Evolutionary conservation across 2,329 filamentous ascomycete genomes (phyloP), one percentile per base, ranked within the genome.

Genomic region (Ophiostoma novo-ulmi): DNA sequence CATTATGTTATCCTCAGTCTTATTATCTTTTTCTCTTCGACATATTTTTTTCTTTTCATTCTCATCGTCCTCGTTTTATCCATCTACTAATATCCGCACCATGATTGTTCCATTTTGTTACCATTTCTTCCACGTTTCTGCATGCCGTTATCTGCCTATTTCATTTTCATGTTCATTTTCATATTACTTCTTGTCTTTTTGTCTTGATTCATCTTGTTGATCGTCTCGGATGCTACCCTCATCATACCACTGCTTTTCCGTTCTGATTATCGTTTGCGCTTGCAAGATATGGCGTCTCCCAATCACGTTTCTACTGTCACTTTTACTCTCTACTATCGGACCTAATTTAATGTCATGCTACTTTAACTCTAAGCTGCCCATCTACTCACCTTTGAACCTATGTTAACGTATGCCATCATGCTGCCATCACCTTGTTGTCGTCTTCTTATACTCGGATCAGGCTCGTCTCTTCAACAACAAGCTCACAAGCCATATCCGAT

Each of bases 401-500:
- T 38, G 35, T 8, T 6, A 17, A 7, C 35, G 17, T 38, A n/a
- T 22, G 58, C 31, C 52, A 36, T 26, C 20, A 38, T 36, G 31
- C 61, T 64, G 31, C 8, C 35, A n/a, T n/a, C n/a, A 14, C 20
- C 35, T 41, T 13, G 44, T 5, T 20, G 58, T 63, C 39, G 44
- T 17, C 26, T 44, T 71, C 48, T 13, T 61, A 44, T 17, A 36
- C 26, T 20, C 64, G 8, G 17, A 26, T 39, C n/a, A 6, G 17
- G 22, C 35, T 22, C 35, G 1, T 13, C 36, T 67, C 61, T 20
- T 39, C 36, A 38, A 39, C 63, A 65, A 65, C 63, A 65, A 39
- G 63, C 63, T 65, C 63, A 64, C 8, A n/a, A 64, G 61, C 61
- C 61, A 65, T 65, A 65, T 65, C 63, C 63, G 63, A 65, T 65